Evolutionary conservation across 495 filamentous ascomycete species (phyloP).

Genomic region (Penicillium goetzii): DNA sequence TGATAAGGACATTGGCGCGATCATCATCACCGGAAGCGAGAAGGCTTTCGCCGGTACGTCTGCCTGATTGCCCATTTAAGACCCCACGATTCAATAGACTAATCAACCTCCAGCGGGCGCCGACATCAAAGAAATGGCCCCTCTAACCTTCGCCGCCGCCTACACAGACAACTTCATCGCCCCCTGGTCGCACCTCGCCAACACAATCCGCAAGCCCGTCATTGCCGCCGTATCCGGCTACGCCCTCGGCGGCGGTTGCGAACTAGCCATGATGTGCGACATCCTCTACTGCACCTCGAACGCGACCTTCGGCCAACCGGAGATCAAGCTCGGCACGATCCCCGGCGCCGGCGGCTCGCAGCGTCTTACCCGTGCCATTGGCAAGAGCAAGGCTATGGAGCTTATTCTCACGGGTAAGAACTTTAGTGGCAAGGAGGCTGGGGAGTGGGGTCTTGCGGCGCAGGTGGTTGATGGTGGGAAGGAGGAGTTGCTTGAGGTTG

Average conservation of each 20-base stretch:
- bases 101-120: constrained; percentile 67
- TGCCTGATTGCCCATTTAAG: neutral
- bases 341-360: constrained; percentile 92
- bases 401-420: constrained; percentile 84
- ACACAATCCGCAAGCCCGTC: constrained; percentile 82
- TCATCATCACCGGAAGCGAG: constrained; percentile 84
- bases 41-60: constrained; percentile 77
- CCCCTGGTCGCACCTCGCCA: constrained; percentile 83
- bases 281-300: constrained; percentile 83
- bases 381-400: constrained; percentile 93
- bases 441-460: constrained; percentile 87
- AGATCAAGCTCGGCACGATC: constrained; percentile 91
- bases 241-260: constrained; percentile 92
- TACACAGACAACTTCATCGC: constrained; percentile 91
- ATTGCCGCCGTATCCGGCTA: constrained; percentile 93
- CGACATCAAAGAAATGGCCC: constrained; percentile 98
- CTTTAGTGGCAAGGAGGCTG: constrained; percentile 81
- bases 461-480: constrained; percentile 74
- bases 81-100: neutral
- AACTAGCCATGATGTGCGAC: constrained; percentile 97
- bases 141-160: constrained; percentile 81
- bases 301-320: constrained; percentile 93
- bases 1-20: constrained; percentile 69
- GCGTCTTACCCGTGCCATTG: constrained; percentile 82
- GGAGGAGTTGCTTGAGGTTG: constrained; percentile 76